Evolutionary conservation across 2,329 filamentous ascomycete genomes (phyloP).

Genomic region (Aspergillus sp.): DNA sequence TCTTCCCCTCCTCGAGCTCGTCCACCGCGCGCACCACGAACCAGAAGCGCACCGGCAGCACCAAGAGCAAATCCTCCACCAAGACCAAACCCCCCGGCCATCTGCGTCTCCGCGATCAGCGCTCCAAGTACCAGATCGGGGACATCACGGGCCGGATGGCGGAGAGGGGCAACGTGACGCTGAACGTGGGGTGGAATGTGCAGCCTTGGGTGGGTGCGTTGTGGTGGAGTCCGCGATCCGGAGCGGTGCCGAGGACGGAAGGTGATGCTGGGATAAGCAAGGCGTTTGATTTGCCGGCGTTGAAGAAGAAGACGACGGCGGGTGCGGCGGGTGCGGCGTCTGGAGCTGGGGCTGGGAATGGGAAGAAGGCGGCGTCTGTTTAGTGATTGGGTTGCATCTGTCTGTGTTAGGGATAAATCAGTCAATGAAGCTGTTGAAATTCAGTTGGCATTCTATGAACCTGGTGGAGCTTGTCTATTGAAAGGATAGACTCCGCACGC

Average conservation of each 20-base stretch:
- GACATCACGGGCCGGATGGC: constrained; percentile 80
- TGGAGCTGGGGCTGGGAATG: neutral
- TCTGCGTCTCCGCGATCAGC: constrained; percentile 76
- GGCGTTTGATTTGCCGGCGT: constrained; percentile 55
- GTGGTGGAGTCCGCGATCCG: constrained; percentile 68
- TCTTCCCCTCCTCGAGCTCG: constrained; percentile 25
- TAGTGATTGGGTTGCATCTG: neutral
- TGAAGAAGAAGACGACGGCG: constrained; percentile 48
- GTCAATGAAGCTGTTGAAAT: no score
- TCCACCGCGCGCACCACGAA: constrained; percentile 1
- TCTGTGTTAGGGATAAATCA: no score
- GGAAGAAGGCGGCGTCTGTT: constrained; percentile 2
- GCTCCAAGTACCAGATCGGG: constrained; percentile 95
- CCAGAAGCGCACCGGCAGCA: constrained; percentile 24
- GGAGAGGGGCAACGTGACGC: constrained; percentile 68
- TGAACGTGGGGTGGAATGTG: constrained; percentile 91
- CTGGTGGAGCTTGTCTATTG: no score
- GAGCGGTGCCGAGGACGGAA: constrained; percentile 52
- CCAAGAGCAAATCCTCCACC: constrained; percentile 17
- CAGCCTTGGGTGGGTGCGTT: constrained; percentile 93
- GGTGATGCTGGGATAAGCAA: constrained; percentile 52
- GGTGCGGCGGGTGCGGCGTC: neutral
- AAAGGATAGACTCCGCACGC: no score
- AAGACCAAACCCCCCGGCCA: constrained; percentile 53
- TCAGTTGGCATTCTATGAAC: no score